Evolutionary conservation across 495 filamentous ascomycete genomes (phyloP).

Genomic region (Daldinia concentrica): DNA sequence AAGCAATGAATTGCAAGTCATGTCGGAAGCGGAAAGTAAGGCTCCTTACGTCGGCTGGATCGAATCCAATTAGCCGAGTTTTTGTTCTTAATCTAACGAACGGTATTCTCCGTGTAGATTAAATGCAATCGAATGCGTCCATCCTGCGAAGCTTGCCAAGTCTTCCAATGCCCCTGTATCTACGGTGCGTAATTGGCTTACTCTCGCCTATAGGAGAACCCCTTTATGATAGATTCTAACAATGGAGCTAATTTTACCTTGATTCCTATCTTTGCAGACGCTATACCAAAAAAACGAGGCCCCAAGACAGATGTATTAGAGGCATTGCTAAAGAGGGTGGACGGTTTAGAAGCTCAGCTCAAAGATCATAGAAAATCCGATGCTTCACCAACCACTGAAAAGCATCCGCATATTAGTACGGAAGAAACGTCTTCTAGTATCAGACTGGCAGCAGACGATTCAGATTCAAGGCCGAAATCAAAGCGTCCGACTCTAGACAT

Average conservation of each 20-base stretch:
- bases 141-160: constrained; percentile 86
- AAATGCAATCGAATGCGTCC: constrained; percentile 88
- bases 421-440: constrained; percentile 20
- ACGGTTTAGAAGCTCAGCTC: constrained; percentile 80
- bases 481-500: constrained; percentile 41
- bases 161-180: constrained; percentile 87
- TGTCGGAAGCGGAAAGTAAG: constrained; percentile 87
- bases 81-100: constrained; percentile 34
- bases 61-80: constrained; percentile 19
- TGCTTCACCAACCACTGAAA: constrained; percentile 54
- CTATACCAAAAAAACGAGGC: constrained; percentile 86
- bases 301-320: constrained; percentile 90
- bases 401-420: constrained; percentile 24
- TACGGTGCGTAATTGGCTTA: constrained; percentile 68
- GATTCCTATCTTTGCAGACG: constrained; percentile 62
- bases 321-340: constrained; percentile 81
- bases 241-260: constrained; percentile 31
- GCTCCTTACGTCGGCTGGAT: constrained; percentile 5
- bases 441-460: constrained; percentile 5
- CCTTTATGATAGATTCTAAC: background rate
- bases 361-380: constrained; percentile 69
- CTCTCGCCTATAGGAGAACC: background rate
- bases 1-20: constrained; percentile 94
- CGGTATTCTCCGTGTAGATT: constrained; percentile 63
- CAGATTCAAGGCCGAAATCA: constrained; percentile 34